These are phyloP conservation scores for Afroboletus lepidellus DNA, from an alignment of 1,284 basidiomycete species.

Conservation along the genomic window DNA sequence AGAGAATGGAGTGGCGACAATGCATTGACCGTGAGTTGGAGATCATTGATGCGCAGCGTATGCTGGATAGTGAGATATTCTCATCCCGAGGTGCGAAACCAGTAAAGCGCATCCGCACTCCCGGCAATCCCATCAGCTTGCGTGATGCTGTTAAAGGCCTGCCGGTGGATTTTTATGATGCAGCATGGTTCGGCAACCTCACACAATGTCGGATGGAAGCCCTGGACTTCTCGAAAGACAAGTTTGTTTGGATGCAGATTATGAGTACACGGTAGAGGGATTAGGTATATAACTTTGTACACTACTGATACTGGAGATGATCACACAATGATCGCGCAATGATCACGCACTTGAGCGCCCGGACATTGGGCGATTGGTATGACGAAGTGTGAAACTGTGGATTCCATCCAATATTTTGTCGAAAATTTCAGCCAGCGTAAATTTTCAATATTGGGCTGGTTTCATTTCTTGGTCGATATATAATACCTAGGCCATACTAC, in stretches of 20 bases:
- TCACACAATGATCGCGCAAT: too few relatives aligned
- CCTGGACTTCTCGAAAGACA: neutral
- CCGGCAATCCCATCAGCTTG: neutral
- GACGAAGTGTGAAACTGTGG: too few relatives aligned
- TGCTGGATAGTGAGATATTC: conserved; percentile 2
- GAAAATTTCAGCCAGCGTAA: too few relatives aligned
- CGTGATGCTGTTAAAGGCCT: neutral
- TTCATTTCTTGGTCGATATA: too few relatives aligned
- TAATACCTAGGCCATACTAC: too few relatives aligned
- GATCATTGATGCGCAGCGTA: neutral
- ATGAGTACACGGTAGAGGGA: too few relatives aligned
- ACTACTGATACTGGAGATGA: too few relatives aligned
- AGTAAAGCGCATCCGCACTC: neutral
- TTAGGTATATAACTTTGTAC: too few relatives aligned
- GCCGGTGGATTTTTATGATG: neutral
- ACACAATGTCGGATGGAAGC: neutral
- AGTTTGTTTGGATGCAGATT: neutral
- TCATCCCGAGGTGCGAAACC: neutral
- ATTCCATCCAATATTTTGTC: too few relatives aligned
- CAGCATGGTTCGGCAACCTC: neutral
- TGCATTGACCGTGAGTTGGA: neutral
- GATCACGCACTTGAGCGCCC: too few relatives aligned
- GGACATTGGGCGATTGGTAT: too few relatives aligned
- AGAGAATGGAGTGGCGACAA: conserved; percentile 2
- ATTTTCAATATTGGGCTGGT: too few relatives aligned